phyloP scores from a whole-genome alignment of 2,329 filamentous ascomycete genomes.

The Cladobotryum mycophilum region DNA sequence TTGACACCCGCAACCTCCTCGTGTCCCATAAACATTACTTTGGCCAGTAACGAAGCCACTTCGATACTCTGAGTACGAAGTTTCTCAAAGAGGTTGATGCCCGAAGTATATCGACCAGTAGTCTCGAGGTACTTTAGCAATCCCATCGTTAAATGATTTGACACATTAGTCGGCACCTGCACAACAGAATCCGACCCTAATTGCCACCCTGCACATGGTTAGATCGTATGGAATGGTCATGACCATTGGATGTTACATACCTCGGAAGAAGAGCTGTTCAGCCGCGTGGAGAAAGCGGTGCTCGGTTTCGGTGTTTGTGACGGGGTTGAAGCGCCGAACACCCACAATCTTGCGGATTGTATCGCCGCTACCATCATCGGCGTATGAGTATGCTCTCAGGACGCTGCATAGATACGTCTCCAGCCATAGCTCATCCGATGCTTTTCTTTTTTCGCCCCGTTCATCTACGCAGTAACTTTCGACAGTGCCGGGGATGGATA shows the following conservation, averaged over 20 bases:
- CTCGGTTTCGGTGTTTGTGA: conserved; percentile 96
- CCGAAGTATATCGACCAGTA: conserved; percentile 87
- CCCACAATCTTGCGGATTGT: conserved; percentile 95
- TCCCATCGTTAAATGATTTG: conserved; percentile 91
- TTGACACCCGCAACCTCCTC: conserved; percentile 95
- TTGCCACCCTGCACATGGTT: conserved; percentile 65
- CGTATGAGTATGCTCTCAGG: conserved; percentile 89
- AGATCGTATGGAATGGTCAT: conserved; percentile 7
- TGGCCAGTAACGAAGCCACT: conserved; percentile 85
- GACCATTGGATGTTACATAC: conserved; percentile 39
- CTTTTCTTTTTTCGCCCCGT: conserved; percentile 86
- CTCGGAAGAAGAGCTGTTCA: conserved; percentile 90
- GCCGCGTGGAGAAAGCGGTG: conserved; percentile 93
- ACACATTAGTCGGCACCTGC: conserved; percentile 93
- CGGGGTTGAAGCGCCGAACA: conserved; percentile 93
- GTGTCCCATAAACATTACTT: conserved; percentile 87
- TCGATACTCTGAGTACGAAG: conserved; percentile 84
- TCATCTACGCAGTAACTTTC: conserved; percentile 98
- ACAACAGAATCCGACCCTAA: conserved; percentile 94
- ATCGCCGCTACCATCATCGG: conserved; percentile 89
- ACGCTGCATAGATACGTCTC: conserved; percentile 97
- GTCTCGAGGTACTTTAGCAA: conserved; percentile 92
- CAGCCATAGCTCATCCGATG: conserved; percentile 90
- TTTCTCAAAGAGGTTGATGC: conserved; percentile 97
- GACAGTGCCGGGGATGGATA: conserved; percentile 92